These are phyloP conservation scores for Aspergillus hancockii DNA, from an alignment of 495 filamentous ascomycete genomes.

Conservation along the genomic window DNA sequence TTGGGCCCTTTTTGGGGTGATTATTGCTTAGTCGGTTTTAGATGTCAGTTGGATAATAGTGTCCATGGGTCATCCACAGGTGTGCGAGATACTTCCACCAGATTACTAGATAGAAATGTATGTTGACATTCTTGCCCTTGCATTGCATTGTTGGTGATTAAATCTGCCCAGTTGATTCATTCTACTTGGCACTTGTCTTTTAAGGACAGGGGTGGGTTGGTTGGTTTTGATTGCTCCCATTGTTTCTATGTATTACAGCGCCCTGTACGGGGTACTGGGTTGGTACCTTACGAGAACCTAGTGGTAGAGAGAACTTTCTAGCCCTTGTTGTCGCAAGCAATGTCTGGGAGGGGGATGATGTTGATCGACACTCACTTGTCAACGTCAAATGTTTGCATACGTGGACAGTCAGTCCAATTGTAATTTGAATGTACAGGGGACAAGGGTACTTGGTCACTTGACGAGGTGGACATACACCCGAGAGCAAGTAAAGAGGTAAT, in stretches of 20 bases:
- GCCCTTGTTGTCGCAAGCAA: not conserved
- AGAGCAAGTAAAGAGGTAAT: too few relatives aligned
- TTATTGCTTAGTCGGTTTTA: not conserved
- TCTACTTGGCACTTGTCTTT: not conserved
- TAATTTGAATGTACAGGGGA: not conserved
- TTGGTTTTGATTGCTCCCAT: not conserved
- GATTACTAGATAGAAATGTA: too few relatives aligned
- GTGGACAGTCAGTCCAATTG: not conserved
- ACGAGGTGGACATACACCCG: too few relatives aligned
- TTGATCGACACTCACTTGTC: not conserved
- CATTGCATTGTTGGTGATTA: not conserved
- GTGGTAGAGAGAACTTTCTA: not conserved
- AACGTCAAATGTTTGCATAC: not conserved
- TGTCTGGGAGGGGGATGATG: not conserved
- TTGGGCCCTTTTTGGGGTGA: too few relatives aligned
- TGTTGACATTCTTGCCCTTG: not conserved
- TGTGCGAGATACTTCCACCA: not conserved
- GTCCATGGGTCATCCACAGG: not conserved
- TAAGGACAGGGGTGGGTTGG: not conserved
- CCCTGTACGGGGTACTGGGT: not conserved
- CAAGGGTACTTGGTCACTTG: too few relatives aligned
- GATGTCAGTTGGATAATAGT: not conserved
- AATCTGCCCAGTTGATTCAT: not conserved
- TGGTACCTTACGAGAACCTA: not conserved
- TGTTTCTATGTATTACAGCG: not conserved